Evolutionary conservation across 2,329 filamentous ascomycete genomes (phyloP), one percentile per base, ranked within the genome.

Genomic region (Pseudopyricularia cyperi): DNA sequence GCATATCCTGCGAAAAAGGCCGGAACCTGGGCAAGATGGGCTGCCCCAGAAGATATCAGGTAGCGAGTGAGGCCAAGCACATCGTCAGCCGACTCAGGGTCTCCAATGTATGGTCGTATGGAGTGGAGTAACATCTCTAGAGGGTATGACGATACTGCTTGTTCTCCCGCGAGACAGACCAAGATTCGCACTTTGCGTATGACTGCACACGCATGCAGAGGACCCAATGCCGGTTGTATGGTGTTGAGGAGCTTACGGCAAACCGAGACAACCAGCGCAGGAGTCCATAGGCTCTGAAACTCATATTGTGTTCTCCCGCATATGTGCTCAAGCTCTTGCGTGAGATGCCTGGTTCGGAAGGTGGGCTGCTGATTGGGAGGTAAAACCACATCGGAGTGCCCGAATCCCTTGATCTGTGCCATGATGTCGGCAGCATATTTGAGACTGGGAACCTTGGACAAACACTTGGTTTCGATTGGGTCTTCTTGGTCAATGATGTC

Each of bases 21-120:
- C 1, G 89, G 82, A 0, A 76, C 73, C 32, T 77, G 72, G 3
- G 65, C 68, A 4, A 98, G 71, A 62, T 91, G 82, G 5, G 68
- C 59, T 15, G 71, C 69, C 7, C 91, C 89, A 50, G 77, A 76
- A 6, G 78, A 71, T 14, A 97, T 72, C 1, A 99, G 75, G 65
- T 95, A 96, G 64, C 89, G 85, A 54, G 87, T 82, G 33, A 98
- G 78, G 0, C 90, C 91, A 46, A 97, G 74, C 1, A 87, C 83
- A 68, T 98, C 93, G 61, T 95, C 88, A 9, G 90, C 87, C 65
- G 91, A 97, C 61, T 94, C 85, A 0, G 83, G 76, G 58, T 97
- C 85, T 1, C 84, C 83, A 6, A 97, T 71, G 57, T 89, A 94
- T 0, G 82, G 81, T 9, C 85, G 77, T 19, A 95, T 73, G 1